phyloP scores from a whole-genome alignment of 2,329 filamentous ascomycete genomes.

The Paramyrothecium sp. region DNA sequence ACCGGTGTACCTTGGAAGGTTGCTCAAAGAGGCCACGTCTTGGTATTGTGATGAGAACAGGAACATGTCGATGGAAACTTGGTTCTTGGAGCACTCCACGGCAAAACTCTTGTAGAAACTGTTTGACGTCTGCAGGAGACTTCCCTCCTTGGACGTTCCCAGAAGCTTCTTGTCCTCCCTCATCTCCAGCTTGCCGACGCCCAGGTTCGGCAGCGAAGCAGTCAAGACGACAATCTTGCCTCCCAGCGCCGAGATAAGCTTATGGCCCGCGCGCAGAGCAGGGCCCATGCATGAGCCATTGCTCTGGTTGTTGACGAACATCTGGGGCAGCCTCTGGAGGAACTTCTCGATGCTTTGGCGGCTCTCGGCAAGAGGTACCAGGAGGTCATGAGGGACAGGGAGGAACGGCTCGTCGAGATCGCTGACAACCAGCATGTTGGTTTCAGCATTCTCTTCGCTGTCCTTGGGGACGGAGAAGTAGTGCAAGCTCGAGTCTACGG shows the following conservation, averaged over 20 bases:
- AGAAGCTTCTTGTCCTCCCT: slow-evolving; percentile 95
- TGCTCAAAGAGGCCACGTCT: slow-evolving; percentile 94
- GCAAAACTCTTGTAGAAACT: slow-evolving; percentile 99
- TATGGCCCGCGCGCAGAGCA: slow-evolving; percentile 88
- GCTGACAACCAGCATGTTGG: slow-evolving; percentile 89
- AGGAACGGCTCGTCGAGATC: slow-evolving; percentile 96
- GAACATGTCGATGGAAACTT: slow-evolving; percentile 99
- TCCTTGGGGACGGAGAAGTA: slow-evolving; percentile 96
- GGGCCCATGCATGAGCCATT: slow-evolving; percentile 92
- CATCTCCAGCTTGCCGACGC: slow-evolving; percentile 86
- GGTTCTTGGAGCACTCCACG: slow-evolving; percentile 97
- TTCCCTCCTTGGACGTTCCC: slow-evolving; percentile 88
- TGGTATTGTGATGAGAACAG: slow-evolving; percentile 95
- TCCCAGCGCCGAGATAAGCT: slow-evolving; percentile 89
- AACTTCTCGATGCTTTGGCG: slow-evolving; percentile 90
- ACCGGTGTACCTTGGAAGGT: slow-evolving; percentile 91
- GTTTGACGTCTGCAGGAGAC: slow-evolving; percentile 85
- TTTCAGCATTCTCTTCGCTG: slow-evolving; percentile 77
- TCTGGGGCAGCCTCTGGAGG: slow-evolving; percentile 84
- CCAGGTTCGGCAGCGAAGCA: slow-evolving; percentile 85
- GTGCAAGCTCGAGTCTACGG: slow-evolving; percentile 90
- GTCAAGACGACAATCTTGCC: slow-evolving; percentile 93
- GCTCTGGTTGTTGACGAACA: slow-evolving; percentile 95
- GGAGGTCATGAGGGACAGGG: slow-evolving; percentile 85
- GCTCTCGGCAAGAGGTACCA: slow-evolving; percentile 87